A percentile compares a stretch with the other conserved stretches of the same genome.
Conservation (phyloP, 352 stramenopile species). For the Blastocystis sp. region DNA sequence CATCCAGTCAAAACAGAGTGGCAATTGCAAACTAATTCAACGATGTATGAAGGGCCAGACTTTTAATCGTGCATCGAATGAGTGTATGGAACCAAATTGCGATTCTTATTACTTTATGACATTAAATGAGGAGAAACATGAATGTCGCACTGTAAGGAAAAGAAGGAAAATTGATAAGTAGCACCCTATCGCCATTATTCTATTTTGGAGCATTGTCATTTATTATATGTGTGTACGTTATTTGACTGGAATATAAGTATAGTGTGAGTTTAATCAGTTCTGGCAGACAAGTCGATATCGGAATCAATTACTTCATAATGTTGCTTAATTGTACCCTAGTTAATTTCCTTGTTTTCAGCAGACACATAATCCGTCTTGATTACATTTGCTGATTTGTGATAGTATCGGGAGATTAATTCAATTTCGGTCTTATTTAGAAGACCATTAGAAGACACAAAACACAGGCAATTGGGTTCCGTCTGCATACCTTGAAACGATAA, state of each 20-base stretch:
- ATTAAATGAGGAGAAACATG: conserved; percentile 34
- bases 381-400: too few relatives aligned
- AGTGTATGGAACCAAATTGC: conserved; percentile 30
- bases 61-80: conserved; percentile 10
- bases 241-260: neutral
- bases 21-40: neutral
- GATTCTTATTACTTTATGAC: conserved; percentile 60
- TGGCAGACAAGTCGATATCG: conserved; percentile 24
- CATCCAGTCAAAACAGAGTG: neutral
- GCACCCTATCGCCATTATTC: conserved; percentile 39
- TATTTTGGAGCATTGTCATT: conserved; percentile 32
- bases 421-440: neutral
- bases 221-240: conserved; percentile 38
- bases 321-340: neutral
- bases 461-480: neutral
- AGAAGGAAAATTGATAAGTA: neutral
- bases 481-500: neutral
- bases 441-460: neutral
- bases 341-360: neutral
- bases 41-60: conserved; percentile 31
- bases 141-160: conserved; percentile 25
- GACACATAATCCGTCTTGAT: neutral
- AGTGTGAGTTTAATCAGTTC: conserved; percentile 53
- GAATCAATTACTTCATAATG: conserved; percentile 28
- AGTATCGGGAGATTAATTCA: neutral